These are phyloP conservation scores for Cercophora samala DNA, from an alignment of 495 filamentous ascomycete genomes.

Conservation along the genomic window DNA sequence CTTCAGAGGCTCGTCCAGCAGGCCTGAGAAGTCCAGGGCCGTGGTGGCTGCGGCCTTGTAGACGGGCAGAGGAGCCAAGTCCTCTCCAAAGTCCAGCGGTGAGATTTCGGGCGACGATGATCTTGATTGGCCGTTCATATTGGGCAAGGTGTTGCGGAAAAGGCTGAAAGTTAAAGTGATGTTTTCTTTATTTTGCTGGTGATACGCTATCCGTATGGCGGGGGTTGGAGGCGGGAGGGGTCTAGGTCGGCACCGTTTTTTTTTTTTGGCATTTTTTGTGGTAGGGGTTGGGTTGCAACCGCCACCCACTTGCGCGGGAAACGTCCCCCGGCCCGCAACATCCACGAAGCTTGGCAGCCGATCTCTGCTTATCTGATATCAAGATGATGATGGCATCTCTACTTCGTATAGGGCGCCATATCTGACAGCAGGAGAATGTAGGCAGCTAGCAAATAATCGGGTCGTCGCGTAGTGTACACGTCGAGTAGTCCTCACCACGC, in stretches of 20 bases:
- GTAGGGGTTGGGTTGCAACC: background rate
- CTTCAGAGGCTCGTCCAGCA: slow-evolving; percentile 63
- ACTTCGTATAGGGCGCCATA: no score
- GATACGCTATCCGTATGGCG: background rate
- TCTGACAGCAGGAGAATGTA: background rate
- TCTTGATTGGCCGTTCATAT: slow-evolving; percentile 10
- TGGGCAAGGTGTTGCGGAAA: background rate
- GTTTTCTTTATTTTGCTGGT: background rate
- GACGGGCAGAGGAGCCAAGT: slow-evolving; percentile 60
- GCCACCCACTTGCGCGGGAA: background rate
- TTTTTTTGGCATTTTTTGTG: background rate
- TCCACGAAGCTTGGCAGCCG: background rate
- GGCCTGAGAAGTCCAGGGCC: slow-evolving; percentile 66
- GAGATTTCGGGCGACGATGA: slow-evolving; percentile 42
- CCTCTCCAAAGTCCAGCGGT: slow-evolving; percentile 58
- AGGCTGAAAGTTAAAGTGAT: background rate
- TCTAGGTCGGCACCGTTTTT: background rate
- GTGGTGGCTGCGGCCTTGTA: slow-evolving; percentile 63
- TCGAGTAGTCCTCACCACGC: slow-evolving; percentile 8
- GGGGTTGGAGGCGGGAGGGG: background rate
- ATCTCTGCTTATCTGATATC: slow-evolving; percentile 1
- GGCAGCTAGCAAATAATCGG: background rate
- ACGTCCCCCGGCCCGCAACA: slow-evolving; percentile 2
- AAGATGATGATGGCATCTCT: background rate
- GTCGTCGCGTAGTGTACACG: background rate